Evolutionary conservation across 2,329 filamentous ascomycete genomes (phyloP), one percentile per base, ranked within the genome.

Genomic region (Cercospora sesami): DNA sequence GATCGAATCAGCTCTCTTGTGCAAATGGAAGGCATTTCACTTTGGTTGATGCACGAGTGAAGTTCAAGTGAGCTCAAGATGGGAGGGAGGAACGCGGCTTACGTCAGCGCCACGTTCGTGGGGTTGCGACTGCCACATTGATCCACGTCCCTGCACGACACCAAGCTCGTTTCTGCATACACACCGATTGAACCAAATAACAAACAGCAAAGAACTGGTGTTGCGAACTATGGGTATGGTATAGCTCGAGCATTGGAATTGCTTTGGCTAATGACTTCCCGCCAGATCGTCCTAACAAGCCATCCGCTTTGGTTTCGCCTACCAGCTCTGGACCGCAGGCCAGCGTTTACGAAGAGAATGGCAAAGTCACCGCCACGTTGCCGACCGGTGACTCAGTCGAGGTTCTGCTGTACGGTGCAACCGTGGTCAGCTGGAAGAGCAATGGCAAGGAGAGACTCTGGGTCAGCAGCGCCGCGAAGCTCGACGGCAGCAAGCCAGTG

Each of bases 351-450:
- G 86, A 91, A 75, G 87, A 88, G 77, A 89, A 89, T 80, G 86
- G 86, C 68, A 88, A 87, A 68, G 90, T 98, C 62, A 86, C 87
- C n/a, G 94, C 94, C 36, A 86, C 86, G 31, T 87, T 98, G 53
- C 92, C 93, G 45, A 91, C 92, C 0, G 94, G 94, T 73, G 94
- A 98, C 82, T 92, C 88, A 65, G 87, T 97, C 73, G 89, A 93
- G 72, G 85, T 99, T 42, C 85, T 97, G 69, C 88, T 98, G n/a
- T 91, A 91, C 76, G 95, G 95, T 67, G 95, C 95, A 10, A 98
- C 94, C 0, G 91, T 99, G 59, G 89, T 91, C 68, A 95, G 91
- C 80, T 99, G 95, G 95, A 96, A 95, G 84, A 90, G 91, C 77
- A 86, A 89, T 68, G 84, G 86, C 67, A 82, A 87, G 39, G 74